A percentile compares a stretch with the other conserved stretches of the same genome.
phyloP scores from a whole-genome alignment of 1,284 basidiomycete genomes.

The Ganoderma resinaceum region DNA sequence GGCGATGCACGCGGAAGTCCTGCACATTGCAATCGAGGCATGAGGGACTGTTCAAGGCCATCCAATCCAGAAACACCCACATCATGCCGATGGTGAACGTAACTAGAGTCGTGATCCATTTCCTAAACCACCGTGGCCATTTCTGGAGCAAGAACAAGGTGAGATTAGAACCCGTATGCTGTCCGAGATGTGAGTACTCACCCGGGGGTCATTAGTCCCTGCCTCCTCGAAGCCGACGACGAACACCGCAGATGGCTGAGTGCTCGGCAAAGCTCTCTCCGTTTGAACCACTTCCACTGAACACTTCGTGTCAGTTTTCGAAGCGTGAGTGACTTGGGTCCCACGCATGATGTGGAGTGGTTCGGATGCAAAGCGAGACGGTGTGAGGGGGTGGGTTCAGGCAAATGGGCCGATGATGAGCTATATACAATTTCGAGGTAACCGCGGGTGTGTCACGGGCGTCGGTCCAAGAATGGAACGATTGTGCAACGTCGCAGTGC shows the following conservation, averaged over 20 bases:
- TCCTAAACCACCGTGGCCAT: neutral
- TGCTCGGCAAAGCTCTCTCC: neutral
- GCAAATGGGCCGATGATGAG: neutral
- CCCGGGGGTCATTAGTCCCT: neutral
- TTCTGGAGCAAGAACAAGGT: neutral
- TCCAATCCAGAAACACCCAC: neutral
- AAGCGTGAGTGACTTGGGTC: neutral
- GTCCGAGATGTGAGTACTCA: neutral
- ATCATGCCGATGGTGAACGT: neutral
- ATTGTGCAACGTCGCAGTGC: neutral
- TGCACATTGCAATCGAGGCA: neutral
- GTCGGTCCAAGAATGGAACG: neutral
- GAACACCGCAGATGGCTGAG: neutral
- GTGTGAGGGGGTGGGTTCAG: neutral
- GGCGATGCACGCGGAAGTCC: neutral
- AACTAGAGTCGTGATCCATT: neutral
- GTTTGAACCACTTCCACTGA: neutral
- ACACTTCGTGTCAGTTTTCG: neutral
- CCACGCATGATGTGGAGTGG: neutral
- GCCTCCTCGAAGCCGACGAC: neutral
- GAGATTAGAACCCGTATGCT: neutral
- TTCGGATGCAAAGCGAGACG: conserved; percentile 2
- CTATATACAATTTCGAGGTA: neutral
- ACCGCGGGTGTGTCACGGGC: neutral
- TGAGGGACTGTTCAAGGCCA: neutral